Evolutionary conservation across 352 stramenopile species (phyloP).

Genomic region (Globisporangium heterothallicum): DNA sequence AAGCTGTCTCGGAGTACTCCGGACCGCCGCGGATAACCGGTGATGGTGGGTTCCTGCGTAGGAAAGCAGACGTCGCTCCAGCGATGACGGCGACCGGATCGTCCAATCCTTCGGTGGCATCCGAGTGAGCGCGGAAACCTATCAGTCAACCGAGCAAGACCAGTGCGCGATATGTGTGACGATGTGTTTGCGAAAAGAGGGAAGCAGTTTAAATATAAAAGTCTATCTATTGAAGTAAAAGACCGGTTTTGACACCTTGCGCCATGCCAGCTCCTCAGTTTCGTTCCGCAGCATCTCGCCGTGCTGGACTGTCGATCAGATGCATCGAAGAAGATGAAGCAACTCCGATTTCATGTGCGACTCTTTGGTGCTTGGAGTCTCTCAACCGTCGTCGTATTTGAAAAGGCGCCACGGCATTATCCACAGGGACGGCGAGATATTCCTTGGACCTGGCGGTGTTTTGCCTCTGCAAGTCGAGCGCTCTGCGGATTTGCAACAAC

Average conservation of each 20-base stretch:
- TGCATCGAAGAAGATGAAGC: no score
- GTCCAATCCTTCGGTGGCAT: slow-evolving; percentile 7
- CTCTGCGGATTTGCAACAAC: no score
- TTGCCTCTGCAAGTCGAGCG: no score
- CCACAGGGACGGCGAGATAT: no score
- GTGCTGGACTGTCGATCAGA: no score
- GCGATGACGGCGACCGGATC: slow-evolving; percentile 1
- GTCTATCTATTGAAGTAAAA: slow-evolving; percentile 10
- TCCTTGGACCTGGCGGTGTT: no score
- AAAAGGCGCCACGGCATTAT: slow-evolving; percentile 1
- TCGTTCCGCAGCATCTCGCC: no score
- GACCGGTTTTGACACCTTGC: slow-evolving; percentile 5
- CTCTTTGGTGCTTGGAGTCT: slow-evolving; percentile 2
- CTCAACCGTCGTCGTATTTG: not conserved
- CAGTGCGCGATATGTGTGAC: no score
- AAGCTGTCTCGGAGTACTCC: slow-evolving; percentile 12
- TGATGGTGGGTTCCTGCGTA: slow-evolving; percentile 6
- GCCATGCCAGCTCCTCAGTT: not conserved
- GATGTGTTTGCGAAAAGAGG: no score
- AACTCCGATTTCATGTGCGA: not conserved
- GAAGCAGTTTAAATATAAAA: no score
- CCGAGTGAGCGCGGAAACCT: not conserved
- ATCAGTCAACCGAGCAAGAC: no score
- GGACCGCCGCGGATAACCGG: not conserved
- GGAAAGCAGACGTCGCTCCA: slow-evolving; percentile 2